phyloP scores from a whole-genome alignment of 352 stramenopile genomes.

The Globisporangium apiculatum region DNA sequence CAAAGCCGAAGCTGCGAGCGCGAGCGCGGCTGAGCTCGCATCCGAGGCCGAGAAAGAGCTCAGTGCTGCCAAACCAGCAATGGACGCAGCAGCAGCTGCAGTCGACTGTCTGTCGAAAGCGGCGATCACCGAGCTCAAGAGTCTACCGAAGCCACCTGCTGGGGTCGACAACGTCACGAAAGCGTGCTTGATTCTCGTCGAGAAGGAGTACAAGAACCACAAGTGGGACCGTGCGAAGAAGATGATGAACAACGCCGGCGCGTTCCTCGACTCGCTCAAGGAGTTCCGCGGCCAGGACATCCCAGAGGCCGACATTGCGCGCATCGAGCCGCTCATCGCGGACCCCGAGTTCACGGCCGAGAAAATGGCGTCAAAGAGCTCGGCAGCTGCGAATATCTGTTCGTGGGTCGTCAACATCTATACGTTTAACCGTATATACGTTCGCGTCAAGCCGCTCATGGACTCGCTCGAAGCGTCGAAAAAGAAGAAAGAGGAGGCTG shows the following conservation, averaged over 20 bases:
- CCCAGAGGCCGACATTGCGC: constrained; percentile 90
- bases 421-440: constrained; percentile 98
- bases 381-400: constrained; percentile 94
- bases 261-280: constrained; percentile 91
- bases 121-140: constrained; percentile 97
- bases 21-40: constrained; percentile 90
- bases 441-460: constrained; percentile 98
- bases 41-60: constrained; percentile 94
- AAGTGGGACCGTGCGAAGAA: constrained; percentile 98
- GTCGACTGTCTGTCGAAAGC: constrained; percentile 96
- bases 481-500: constrained; percentile 90
- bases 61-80: constrained; percentile 93
- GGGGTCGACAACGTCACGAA: constrained; percentile 96
- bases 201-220: constrained; percentile 98
- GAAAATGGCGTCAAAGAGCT: constrained; percentile 96
- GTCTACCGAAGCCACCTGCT: constrained; percentile 91
- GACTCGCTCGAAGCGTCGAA: constrained; percentile 93
- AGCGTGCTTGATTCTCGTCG: constrained; percentile 94
- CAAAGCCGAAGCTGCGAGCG: constrained; percentile 90
- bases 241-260: constrained; percentile 98
- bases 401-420: constrained; percentile 98
- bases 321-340: constrained; percentile 89
- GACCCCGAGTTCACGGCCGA: constrained; percentile 93
- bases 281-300: constrained; percentile 94
- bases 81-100: constrained; percentile 92